phyloP scores from a whole-genome alignment of 352 stramenopile species.

The Pythium phragmitis region DNA sequence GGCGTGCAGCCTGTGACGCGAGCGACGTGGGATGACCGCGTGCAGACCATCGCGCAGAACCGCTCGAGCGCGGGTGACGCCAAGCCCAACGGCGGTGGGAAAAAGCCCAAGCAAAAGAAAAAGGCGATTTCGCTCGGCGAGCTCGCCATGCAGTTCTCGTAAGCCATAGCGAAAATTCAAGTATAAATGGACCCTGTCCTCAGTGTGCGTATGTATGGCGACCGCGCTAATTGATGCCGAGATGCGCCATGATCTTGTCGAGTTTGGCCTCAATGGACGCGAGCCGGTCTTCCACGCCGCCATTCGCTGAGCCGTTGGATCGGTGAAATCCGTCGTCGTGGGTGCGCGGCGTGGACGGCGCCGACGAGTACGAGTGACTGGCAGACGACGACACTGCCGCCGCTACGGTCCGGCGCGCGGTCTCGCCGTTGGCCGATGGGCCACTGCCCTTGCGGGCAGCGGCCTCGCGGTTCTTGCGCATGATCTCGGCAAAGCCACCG shows the following conservation, averaged over 20 bases:
- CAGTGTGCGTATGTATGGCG: no score
- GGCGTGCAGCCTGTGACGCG: conserved; percentile 75
- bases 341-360: conserved; percentile 51
- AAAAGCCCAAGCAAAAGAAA: conserved; percentile 88
- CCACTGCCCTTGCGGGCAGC: conserved; percentile 53
- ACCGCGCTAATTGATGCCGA: conserved; percentile 42
- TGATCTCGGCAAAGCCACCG: conserved; percentile 87
- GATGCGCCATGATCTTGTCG: conserved; percentile 87
- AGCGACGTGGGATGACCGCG: conserved; percentile 80
- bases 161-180: conserved; percentile 18
- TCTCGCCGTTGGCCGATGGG: conserved; percentile 8
- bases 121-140: conserved; percentile 77
- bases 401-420: not conserved
- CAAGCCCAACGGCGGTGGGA: conserved; percentile 10
- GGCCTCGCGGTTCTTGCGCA: conserved; percentile 87
- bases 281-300: conserved; percentile 58
- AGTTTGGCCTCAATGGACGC: conserved; percentile 82
- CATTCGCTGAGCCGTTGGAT: conserved; percentile 4
- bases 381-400: not conserved
- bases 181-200: no score
- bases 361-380: conserved; percentile 35
- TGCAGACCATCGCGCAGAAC: conserved; percentile 73
- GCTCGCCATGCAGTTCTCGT: conserved; percentile 82
- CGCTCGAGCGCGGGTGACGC: conserved; percentile 15
- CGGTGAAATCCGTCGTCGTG: conserved; percentile 22